These are phyloP conservation scores for Auricularia sp. DNA, from an alignment of 768 basidiomycete genomes.

Conservation along the genomic window DNA sequence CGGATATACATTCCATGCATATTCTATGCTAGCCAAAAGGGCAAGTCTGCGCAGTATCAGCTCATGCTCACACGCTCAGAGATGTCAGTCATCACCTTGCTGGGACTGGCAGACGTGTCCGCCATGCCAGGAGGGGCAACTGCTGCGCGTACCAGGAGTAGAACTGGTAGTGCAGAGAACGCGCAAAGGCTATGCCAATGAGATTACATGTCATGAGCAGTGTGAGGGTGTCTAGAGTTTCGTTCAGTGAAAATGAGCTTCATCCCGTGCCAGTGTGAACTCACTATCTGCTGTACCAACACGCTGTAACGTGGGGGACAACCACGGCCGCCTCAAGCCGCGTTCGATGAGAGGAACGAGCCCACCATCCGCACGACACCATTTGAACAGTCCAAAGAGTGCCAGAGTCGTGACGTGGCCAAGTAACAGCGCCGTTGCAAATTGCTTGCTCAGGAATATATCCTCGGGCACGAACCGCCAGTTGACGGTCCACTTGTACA, in stretches of 20 bases:
- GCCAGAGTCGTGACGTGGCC: constrained; percentile 53
- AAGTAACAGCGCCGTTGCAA: constrained; percentile 52
- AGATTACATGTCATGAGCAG: constrained; percentile 86
- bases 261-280: constrained; percentile 15
- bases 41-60: constrained; percentile 35
- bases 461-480: constrained; percentile 82
- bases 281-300: constrained; percentile 53
- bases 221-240: constrained; percentile 57
- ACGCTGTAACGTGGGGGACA: constrained; percentile 34
- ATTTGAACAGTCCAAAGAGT: constrained; percentile 58
- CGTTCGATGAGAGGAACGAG: constrained; percentile 41
- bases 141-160: constrained; percentile 96
- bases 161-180: constrained; percentile 96
- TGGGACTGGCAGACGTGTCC: constrained; percentile 50
- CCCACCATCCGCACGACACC: constrained; percentile 72
- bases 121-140: constrained; percentile 73
- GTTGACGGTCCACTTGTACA: constrained; percentile 97
- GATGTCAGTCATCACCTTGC: constrained; percentile 42
- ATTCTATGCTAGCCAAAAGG: constrained; percentile 59
- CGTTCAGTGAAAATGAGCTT: background rate
- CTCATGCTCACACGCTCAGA: constrained; percentile 5
- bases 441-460: constrained; percentile 56
- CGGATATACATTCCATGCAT: constrained; percentile 82
- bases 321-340: constrained; percentile 41
- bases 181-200: constrained; percentile 83